Percentiles rank a stretch among this genome's conserved stretches.
Conservation (phyloP, 2,329 filamentous ascomycete species). For the Cladorrhinum sp. region DNA sequence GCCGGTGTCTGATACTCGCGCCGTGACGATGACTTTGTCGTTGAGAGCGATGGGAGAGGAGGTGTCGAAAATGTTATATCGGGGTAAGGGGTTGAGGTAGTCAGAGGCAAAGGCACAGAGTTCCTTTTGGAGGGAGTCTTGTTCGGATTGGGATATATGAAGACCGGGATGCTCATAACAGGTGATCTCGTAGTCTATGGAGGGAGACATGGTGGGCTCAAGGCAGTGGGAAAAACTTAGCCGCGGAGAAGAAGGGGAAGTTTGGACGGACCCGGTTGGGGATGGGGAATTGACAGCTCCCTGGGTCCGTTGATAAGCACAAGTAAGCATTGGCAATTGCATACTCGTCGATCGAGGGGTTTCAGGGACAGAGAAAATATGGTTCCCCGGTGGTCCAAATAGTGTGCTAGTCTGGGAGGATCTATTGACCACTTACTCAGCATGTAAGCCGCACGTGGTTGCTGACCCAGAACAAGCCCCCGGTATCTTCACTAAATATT, state of each 20-base stretch:
- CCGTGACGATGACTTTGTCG: slow-evolving; percentile 15
- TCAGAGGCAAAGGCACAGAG: neutral
- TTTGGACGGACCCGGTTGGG: too few relatives aligned
- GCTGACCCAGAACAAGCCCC: too few relatives aligned
- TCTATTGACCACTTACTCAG: neutral
- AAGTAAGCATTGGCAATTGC: too few relatives aligned
- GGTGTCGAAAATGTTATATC: slow-evolving; percentile 11
- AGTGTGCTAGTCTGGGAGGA: neutral
- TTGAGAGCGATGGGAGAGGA: neutral
- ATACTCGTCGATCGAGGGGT: neutral
- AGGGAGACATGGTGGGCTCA: neutral
- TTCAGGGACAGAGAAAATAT: neutral
- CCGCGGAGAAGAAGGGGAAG: neutral
- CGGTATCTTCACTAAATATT: too few relatives aligned
- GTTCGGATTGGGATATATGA: neutral
- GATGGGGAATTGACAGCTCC: too few relatives aligned
- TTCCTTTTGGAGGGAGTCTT: neutral
- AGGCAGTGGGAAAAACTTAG: neutral
- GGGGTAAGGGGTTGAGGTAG: slow-evolving; percentile 4
- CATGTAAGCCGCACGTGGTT: neutral
- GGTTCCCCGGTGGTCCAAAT: too few relatives aligned
- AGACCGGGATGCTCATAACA: slow-evolving; percentile 1
- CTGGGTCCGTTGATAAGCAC: too few relatives aligned
- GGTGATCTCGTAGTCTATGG: neutral
- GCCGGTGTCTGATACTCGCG: neutral